Evolutionary conservation across 352 stramenopile species (phyloP), one percentile per base, ranked within the genome.

Genomic region (Peronospora farinosa): DNA sequence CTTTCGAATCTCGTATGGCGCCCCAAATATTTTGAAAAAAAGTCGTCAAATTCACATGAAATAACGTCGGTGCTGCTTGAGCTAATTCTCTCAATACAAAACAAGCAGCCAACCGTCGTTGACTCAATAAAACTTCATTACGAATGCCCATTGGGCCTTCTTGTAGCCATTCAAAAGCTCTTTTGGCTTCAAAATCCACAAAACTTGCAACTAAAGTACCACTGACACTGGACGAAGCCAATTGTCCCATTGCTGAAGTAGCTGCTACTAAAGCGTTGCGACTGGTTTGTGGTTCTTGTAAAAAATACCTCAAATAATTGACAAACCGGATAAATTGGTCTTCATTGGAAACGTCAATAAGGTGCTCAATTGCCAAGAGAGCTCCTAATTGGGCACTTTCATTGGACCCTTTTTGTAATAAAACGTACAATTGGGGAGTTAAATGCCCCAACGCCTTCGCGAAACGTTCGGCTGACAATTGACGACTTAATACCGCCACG

Each of bases 21-120:
- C 78, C 74, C 86, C 86, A 95, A 54, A 96, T 95, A n/a, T 73
- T 87, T 63, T 96, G 86, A 46, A 97, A 95, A 55, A 97, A 96
- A 11, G 84, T 90, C n/a, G 78, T 88, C 35, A 96, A 67, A 49
- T 95, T 92, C 31, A 92, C 78, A 58, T 96, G 88, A 57, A 97
- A 96, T 4, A 96, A 68, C 44, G 85, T 95, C 2, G 87, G 87
- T 17, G 87, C 86, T 13, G 91, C 85, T 28, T 70, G 63, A 11
- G 88, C 88, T 16, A 97, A 70, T 52, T 95, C 88, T 5, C 85
- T 59, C 21, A 97, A 61, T 25, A 97, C 80, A 51, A 92, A 89
- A 45, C 83, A 94, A 10, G 83, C 83, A 0, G 83, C 80, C 1
- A 94, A 66, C 9, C 83, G 56, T 1, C 83, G 63, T 55, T 94